These are phyloP conservation scores for Sclerotinia glacialis DNA, from an alignment of 2,329 filamentous ascomycete genomes.

Conservation along the genomic window DNA sequence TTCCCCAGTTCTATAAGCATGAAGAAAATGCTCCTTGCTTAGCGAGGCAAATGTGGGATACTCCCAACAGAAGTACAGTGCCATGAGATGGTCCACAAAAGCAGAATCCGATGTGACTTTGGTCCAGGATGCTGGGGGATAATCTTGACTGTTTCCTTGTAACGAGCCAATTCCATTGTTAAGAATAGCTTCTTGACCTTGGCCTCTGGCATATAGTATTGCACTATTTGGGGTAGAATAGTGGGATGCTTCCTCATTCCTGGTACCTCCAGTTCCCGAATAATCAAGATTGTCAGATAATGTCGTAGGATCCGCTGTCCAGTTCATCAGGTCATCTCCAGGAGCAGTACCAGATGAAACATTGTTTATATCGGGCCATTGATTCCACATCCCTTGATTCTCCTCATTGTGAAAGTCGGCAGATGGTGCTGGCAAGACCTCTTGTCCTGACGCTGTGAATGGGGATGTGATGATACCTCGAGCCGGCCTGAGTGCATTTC, in stretches of 20 bases:
- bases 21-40: conserved; percentile 46
- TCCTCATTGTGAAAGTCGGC: conserved; percentile 26
- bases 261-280: conserved; percentile 48
- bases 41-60: conserved; percentile 72
- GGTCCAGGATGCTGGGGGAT: conserved; percentile 66
- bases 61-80: conserved; percentile 70
- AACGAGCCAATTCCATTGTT: conserved; percentile 60
- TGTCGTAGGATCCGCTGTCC: conserved; percentile 27
- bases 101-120: conserved; percentile 54
- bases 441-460: conserved; percentile 48
- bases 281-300: conserved; percentile 42
- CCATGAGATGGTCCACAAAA: conserved; percentile 61
- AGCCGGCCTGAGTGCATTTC: conserved; percentile 34
- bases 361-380: background rate
- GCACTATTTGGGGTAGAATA: conserved; percentile 24
- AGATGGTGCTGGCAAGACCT: conserved; percentile 38
- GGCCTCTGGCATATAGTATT: conserved; percentile 44
- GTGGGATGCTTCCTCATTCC: conserved; percentile 24
- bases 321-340: conserved; percentile 37
- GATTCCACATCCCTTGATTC: conserved; percentile 3
- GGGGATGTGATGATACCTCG: conserved; percentile 49
- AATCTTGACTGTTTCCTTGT: conserved; percentile 63
- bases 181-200: conserved; percentile 49
- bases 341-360: background rate
- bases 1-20: conserved; percentile 27